A percentile compares a stretch with the other conserved stretches of the same genome.
phyloP scores from a whole-genome alignment of 495 filamentous ascomycete species.

The Cryomyces minteri region DNA sequence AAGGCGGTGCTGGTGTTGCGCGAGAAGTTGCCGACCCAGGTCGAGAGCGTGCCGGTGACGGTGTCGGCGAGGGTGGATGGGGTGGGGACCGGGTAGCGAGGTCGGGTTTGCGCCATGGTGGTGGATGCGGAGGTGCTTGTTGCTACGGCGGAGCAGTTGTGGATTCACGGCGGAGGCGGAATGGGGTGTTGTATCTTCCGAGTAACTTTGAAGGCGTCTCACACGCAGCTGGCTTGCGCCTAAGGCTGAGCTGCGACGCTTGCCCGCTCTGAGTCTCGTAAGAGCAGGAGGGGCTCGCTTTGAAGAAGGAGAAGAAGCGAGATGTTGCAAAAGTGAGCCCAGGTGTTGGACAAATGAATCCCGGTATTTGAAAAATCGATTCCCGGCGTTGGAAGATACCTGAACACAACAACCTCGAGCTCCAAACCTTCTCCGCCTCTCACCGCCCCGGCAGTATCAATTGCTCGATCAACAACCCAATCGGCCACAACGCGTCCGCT shows the following conservation, averaged over 20 bases:
- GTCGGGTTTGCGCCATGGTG: neutral
- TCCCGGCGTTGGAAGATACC: too few species aligned
- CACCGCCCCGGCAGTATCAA: too few species aligned
- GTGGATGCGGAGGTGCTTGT: neutral
- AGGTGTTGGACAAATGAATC: too few species aligned
- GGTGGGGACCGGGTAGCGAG: neutral
- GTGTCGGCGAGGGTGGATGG: neutral
- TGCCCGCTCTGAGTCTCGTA: neutral
- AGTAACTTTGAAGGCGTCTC: neutral
- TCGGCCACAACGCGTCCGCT: too few species aligned
- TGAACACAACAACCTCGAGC: too few species aligned
- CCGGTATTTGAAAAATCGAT: too few species aligned
- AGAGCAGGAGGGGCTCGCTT: neutral
- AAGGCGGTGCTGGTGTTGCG: conserved; percentile 38
- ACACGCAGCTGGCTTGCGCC: too few species aligned
- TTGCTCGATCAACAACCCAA: too few species aligned
- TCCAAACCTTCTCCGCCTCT: too few species aligned
- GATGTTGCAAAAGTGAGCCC: neutral
- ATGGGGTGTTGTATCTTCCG: neutral
- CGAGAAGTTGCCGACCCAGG: conserved; percentile 20
- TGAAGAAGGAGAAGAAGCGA: neutral
- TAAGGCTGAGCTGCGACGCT: too few species aligned
- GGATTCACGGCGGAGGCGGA: neutral
- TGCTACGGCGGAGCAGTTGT: neutral
- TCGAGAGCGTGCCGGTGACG: conserved; percentile 4